Percentiles rank a stretch among this genome's conserved stretches.
These are phyloP conservation scores for Quercus lobata DNA, from an alignment of 331 rosid genomes.

Conservation along the genomic window DNA sequence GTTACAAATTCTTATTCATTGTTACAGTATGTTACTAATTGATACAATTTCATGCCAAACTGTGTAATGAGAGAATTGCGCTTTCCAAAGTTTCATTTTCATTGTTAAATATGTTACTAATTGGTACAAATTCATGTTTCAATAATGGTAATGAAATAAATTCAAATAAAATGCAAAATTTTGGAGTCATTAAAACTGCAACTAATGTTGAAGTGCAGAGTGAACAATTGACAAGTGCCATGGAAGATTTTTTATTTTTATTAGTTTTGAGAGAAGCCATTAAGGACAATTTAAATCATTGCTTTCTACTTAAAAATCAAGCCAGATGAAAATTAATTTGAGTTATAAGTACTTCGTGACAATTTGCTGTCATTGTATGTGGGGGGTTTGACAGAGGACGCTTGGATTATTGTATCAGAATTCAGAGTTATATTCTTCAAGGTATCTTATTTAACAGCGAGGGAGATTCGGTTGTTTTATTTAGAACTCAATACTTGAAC, in stretches of 20 bases:
- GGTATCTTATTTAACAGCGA: too few relatives aligned
- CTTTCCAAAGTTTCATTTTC: constrained; percentile 15
- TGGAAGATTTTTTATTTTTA: background rate
- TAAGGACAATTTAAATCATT: background rate
- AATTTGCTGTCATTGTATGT: too few relatives aligned
- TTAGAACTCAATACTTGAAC: background rate
- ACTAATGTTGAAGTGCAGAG: background rate
- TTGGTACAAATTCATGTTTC: background rate
- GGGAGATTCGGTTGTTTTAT: too few relatives aligned
- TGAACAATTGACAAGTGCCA: background rate
- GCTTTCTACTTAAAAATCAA: background rate
- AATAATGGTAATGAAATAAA: background rate
- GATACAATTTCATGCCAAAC: background rate
- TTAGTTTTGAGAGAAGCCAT: too few relatives aligned
- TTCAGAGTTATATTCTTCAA: too few relatives aligned
- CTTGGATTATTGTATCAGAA: too few relatives aligned
- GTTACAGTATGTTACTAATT: background rate
- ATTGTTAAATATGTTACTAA: too few relatives aligned
- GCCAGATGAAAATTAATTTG: too few relatives aligned
- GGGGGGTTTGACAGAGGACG: too few relatives aligned
- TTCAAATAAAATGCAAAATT: background rate
- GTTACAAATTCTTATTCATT: background rate
- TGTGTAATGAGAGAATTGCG: background rate
- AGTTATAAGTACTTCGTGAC: too few relatives aligned
- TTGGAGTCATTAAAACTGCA: background rate